These are phyloP conservation scores for Xylaria curta DNA, from an alignment of 495 filamentous ascomycete species.

Conservation along the genomic window DNA sequence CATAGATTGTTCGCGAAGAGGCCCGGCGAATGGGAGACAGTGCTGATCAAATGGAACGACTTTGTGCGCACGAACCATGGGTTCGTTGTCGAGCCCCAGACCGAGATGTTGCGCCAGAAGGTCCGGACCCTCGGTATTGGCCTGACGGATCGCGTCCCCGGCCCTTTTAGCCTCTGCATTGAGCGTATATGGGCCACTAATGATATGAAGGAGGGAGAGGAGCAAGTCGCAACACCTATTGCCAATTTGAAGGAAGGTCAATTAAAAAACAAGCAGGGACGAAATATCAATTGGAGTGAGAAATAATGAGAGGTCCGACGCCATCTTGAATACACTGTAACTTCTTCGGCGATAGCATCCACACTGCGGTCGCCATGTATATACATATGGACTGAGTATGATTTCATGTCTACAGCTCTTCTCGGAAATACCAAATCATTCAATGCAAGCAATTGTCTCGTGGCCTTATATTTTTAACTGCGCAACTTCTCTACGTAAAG, in stretches of 20 bases:
- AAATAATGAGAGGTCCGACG: constrained; percentile 27
- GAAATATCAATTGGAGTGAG: constrained; percentile 51
- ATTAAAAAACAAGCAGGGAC: constrained; percentile 55
- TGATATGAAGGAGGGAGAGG: constrained; percentile 51
- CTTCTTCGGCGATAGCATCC: constrained; percentile 3
- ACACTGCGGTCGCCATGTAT: neutral
- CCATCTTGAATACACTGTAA: neutral
- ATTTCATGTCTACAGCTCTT: constrained; percentile 19
- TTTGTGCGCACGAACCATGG: constrained; percentile 96
- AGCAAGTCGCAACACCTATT: constrained; percentile 30
- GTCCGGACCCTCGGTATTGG: constrained; percentile 86
- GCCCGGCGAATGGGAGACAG: constrained; percentile 89
- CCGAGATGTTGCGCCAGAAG: constrained; percentile 81
- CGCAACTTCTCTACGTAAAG: constrained; percentile 56
- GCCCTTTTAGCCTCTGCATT: constrained; percentile 82
- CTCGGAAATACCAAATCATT: neutral
- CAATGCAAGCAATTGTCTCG: neutral
- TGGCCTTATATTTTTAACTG: constrained; percentile 29
- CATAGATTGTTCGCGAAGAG: constrained; percentile 85
- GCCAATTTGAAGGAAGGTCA: constrained; percentile 37
- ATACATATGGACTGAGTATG: constrained; percentile 29
- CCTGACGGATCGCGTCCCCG: constrained; percentile 85
- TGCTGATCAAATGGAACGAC: constrained; percentile 84
- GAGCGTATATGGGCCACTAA: constrained; percentile 87
- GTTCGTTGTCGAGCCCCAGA: constrained; percentile 87